phyloP scores from a whole-genome alignment of 1,284 basidiomycete genomes.

The Moesziomyces globuligerus region DNA sequence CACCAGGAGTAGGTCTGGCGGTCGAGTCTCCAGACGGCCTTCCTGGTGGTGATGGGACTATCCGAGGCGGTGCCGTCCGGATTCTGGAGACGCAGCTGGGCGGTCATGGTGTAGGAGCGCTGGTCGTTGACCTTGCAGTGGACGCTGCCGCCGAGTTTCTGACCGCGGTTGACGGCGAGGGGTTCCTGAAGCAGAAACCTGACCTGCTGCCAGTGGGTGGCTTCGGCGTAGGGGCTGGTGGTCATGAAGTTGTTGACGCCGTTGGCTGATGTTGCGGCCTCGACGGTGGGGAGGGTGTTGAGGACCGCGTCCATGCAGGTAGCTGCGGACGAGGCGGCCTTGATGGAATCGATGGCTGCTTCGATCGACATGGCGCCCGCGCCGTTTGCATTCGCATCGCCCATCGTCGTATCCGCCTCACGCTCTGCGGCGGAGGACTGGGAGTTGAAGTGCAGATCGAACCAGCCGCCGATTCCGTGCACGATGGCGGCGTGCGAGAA shows the following conservation, averaged over 20 bases:
- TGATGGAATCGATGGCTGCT: constrained; percentile 12
- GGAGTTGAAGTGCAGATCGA: constrained; percentile 60
- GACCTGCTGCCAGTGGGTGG: constrained; percentile 66
- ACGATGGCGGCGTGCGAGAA: constrained; percentile 49
- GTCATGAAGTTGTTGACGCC: constrained; percentile 55
- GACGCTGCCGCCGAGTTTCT: constrained; percentile 56
- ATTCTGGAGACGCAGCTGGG: constrained; percentile 26
- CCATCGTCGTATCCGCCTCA: constrained; percentile 26
- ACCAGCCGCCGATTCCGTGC: constrained; percentile 64
- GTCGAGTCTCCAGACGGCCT: constrained; percentile 59
- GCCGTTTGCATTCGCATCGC: constrained; percentile 10
- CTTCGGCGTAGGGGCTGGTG: constrained; percentile 59
- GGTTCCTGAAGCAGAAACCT: constrained; percentile 61
- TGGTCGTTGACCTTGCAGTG: constrained; percentile 59
- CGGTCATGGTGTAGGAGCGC: constrained; percentile 58
- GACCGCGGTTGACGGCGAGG: constrained; percentile 60
- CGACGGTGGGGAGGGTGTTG: constrained; percentile 29
- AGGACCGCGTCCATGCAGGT: constrained; percentile 13
- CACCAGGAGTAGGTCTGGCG: constrained; percentile 64
- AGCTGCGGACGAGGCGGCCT: constrained; percentile 14
- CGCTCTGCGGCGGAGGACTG: constrained; percentile 14
- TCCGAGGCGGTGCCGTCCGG: constrained; percentile 26
- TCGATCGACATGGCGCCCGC: constrained; percentile 14
- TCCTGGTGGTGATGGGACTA: constrained; percentile 19
- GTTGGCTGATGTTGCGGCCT: not conserved